A percentile compares a stretch with the other conserved stretches of the same genome.
Evolutionary conservation across 2,329 filamentous ascomycete species (phyloP).

Genomic region (Rasamsonia emersonii): DNA sequence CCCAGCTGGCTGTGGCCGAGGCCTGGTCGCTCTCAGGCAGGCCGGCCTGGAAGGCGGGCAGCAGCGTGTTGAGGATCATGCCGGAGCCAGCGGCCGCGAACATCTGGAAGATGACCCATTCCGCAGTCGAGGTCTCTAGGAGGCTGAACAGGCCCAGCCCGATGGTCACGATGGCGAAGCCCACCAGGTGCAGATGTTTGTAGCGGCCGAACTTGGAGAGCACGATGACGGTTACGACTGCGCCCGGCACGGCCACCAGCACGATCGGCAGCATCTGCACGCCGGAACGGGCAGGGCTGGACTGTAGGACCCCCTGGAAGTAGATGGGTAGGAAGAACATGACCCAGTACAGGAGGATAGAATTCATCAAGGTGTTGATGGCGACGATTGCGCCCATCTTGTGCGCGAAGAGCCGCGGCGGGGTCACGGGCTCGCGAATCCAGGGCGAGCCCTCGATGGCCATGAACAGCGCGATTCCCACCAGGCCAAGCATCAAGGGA

Average conservation of each 20-base stretch:
- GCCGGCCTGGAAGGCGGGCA: conserved; percentile 22
- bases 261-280: conserved; percentile 23
- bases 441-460: conserved; percentile 2
- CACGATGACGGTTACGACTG: conserved; percentile 21
- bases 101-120: conserved; percentile 23
- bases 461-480: conserved; percentile 14
- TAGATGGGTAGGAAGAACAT: conserved; percentile 39
- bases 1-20: conserved; percentile 17
- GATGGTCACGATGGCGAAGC: conserved; percentile 19
- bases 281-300: conserved; percentile 24
- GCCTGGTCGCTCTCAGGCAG: conserved; percentile 21
- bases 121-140: conserved; percentile 17
- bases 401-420: conserved; percentile 37
- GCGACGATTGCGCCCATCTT: conserved; percentile 27
- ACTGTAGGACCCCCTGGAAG: conserved; percentile 34
- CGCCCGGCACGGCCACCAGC: conserved; percentile 16
- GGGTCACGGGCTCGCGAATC: conserved; percentile 29
- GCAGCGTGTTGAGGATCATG: conserved; percentile 14
- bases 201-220: conserved; percentile 28
- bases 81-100: conserved; percentile 19
- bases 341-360: conserved; percentile 27
- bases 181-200: conserved; percentile 18
- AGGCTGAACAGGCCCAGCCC: conserved; percentile 20
- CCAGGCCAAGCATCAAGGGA: conserved; percentile 18
- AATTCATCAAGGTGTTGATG: conserved; percentile 29